Conservation (phyloP, 345 rosid species). For the Gossypium ekmanianum region DNA sequence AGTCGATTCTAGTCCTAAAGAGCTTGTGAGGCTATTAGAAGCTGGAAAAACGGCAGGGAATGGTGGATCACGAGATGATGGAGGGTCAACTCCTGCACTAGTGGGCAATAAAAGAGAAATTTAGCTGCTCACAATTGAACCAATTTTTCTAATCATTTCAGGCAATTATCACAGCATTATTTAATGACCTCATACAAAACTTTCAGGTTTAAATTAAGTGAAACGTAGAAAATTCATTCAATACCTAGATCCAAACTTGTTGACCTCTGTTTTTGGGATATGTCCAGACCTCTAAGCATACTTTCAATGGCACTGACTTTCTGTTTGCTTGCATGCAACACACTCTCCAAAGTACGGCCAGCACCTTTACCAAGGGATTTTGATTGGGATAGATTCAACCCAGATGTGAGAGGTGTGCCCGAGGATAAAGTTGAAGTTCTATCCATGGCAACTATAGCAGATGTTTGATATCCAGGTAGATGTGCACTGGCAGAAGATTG, state of each 20-base stretch:
- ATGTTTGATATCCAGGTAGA: conserved; percentile 86
- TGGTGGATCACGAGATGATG: conserved; percentile 97
- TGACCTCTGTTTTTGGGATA: conserved; percentile 80
- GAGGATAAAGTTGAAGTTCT: conserved; percentile 73
- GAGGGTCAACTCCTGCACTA: conserved; percentile 99
- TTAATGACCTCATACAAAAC: conserved; percentile 16
- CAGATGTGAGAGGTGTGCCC: conserved; percentile 68
- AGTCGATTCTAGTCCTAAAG: conserved; percentile 53
- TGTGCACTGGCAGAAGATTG: conserved; percentile 55
- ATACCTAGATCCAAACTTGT: conserved; percentile 99
- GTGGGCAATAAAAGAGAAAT: conserved; percentile 52
- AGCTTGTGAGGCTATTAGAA: conserved; percentile 50
- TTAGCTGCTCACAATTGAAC: conserved; percentile 51
- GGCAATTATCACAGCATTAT: conserved; percentile 14
- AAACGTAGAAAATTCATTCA: conserved; percentile 30
- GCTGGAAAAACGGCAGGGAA: conserved; percentile 74
- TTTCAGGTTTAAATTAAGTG: background rate
- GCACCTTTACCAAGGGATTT: conserved; percentile 63
- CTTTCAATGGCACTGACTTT: conserved; percentile 98
- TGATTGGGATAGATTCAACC: conserved; percentile 69
- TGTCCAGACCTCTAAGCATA: conserved; percentile 93
- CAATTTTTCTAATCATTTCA: conserved; percentile 3
- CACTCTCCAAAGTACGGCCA: conserved; percentile 94
- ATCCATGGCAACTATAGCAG: conserved; percentile 97
- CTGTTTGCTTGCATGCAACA: conserved; percentile 94